Conservation (phyloP, 2,329 filamentous ascomycete genomes). For the Microsporum canis region DNA sequence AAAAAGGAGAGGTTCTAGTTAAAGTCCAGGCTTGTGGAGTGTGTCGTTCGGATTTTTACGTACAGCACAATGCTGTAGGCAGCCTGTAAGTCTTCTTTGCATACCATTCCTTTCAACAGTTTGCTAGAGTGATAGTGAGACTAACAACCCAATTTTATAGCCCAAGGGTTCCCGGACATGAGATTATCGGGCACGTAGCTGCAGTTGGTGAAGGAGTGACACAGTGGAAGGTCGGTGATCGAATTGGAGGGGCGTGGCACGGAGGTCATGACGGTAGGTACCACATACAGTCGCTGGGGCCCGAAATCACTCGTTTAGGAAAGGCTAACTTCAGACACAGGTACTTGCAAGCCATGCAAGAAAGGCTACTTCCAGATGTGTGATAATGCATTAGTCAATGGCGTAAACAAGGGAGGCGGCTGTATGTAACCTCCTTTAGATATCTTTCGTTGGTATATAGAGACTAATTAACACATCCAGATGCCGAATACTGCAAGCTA, state of each 20-base stretch:
- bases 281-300: background rate
- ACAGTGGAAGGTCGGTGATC: conserved; percentile 51
- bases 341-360: conserved; percentile 52
- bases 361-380: conserved; percentile 59
- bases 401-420: conserved; percentile 55
- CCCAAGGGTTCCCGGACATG: conserved; percentile 58
- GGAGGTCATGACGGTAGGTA: conserved; percentile 39
- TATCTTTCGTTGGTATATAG: background rate
- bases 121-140: background rate
- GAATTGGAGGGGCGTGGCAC: conserved; percentile 59
- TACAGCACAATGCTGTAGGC: conserved; percentile 42
- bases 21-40: conserved; percentile 63
- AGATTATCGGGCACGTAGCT: conserved; percentile 57
- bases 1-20: conserved; percentile 51
- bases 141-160: conserved; percentile 17
- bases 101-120: background rate
- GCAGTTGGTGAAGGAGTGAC: conserved; percentile 44
- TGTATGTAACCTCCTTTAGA: conserved; percentile 32
- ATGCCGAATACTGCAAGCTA: conserved; percentile 31
- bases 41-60: conserved; percentile 51
- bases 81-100: conserved; percentile 31
- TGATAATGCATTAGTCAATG: conserved; percentile 51
- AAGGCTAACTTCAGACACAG: conserved; percentile 22
- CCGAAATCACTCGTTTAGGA: background rate
- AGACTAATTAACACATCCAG: conserved; percentile 14